These are phyloP conservation scores for Mychonastes homosphaera DNA, from an alignment of 139 green algal genomes.

Conservation along the genomic window DNA sequence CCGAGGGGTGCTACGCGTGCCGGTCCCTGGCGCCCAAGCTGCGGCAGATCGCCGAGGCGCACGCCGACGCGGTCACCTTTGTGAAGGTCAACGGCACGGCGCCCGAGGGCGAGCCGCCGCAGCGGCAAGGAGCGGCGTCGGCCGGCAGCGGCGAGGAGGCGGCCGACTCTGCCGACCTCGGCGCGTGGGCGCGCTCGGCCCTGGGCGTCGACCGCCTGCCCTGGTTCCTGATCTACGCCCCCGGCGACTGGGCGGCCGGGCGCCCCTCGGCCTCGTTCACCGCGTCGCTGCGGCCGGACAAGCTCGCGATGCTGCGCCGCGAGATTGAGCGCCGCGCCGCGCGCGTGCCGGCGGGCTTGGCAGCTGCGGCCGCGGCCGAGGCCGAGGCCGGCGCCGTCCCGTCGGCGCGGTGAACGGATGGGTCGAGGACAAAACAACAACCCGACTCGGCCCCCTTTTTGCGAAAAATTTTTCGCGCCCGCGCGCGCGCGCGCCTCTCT, in stretches of 20 bases:
- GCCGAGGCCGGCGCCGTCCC: no score
- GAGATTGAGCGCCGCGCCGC: no score
- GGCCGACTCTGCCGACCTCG: background rate
- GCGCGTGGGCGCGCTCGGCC: slow-evolving; percentile 20
- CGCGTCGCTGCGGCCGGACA: slow-evolving; percentile 42
- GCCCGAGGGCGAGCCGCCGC: background rate
- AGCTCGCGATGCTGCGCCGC: slow-evolving; percentile 31
- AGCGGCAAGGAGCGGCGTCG: background rate
- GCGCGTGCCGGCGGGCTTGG: no score
- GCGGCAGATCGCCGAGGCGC: slow-evolving; percentile 34
- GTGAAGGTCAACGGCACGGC: slow-evolving; percentile 39
- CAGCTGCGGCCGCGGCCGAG: no score
- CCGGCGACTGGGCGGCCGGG: background rate
- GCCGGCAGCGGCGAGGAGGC: slow-evolving; percentile 2
- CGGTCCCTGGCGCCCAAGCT: slow-evolving; percentile 44
- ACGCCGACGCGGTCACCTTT: slow-evolving; percentile 45
- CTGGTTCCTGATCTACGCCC: slow-evolving; percentile 35
- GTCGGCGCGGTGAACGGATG: no score
- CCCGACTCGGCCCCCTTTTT: no score
- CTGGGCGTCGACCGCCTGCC: slow-evolving; percentile 40
- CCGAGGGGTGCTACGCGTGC: slow-evolving; percentile 30
- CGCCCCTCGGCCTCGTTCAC: slow-evolving; percentile 36
- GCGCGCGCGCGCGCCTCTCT: no score
- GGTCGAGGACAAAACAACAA: no score
- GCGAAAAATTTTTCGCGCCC: no score